Percentiles rank a stretch among this genome's conserved stretches.
phyloP scores from a whole-genome alignment of 345 rosid species.

The Gossypium thurberi region DNA sequence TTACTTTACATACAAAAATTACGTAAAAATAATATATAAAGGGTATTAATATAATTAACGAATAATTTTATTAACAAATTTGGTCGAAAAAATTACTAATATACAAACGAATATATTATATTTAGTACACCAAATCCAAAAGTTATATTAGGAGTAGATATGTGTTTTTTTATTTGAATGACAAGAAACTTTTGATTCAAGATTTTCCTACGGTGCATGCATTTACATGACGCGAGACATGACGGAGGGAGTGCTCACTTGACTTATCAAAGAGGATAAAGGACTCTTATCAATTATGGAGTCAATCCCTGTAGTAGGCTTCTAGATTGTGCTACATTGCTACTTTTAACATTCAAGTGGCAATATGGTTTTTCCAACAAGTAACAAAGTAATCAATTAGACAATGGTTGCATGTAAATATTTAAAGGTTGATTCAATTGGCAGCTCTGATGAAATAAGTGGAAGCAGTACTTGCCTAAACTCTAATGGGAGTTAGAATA shows the following conservation, averaged over 20 bases:
- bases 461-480: background rate
- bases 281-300: background rate
- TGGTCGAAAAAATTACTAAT: too few relatives aligned
- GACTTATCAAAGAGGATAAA: constrained; percentile 12
- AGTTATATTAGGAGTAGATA: constrained; percentile 10
- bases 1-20: too few relatives aligned
- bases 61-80: too few relatives aligned
- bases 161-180: background rate
- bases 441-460: background rate
- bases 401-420: background rate
- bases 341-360: constrained; percentile 5
- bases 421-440: constrained; percentile 1
- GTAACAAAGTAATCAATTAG: background rate
- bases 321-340: background rate
- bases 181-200: background rate
- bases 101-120: too few relatives aligned
- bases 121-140: too few relatives aligned
- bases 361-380: background rate
- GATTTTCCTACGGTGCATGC: background rate
- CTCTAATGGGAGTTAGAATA: background rate
- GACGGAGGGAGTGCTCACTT: constrained; percentile 3
- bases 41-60: too few relatives aligned
- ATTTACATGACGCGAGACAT: constrained; percentile 4
- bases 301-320: background rate
- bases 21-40: too few relatives aligned